phyloP scores from a whole-genome alignment of 208 protist species.

The Wallacemonas collosoma region DNA sequence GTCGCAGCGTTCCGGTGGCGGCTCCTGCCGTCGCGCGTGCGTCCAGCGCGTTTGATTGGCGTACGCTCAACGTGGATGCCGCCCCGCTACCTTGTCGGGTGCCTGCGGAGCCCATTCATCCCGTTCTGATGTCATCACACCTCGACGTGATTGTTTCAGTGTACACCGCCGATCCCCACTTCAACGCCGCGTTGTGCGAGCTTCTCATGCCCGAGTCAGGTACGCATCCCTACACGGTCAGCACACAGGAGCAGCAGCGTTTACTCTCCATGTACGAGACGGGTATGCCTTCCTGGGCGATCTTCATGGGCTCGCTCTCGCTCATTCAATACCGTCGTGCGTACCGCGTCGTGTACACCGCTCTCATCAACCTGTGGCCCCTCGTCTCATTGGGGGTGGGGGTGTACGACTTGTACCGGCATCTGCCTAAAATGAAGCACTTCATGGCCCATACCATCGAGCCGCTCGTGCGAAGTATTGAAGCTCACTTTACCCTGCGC shows the following conservation, averaged over 20 bases:
- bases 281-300: constrained; percentile 77
- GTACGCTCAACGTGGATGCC: constrained; percentile 13
- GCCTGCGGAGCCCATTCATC: constrained; percentile 6
- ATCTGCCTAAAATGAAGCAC: constrained; percentile 70
- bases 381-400: constrained; percentile 75
- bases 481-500: constrained; percentile 66
- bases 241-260: constrained; percentile 52
- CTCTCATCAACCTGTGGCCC: constrained; percentile 68
- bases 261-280: constrained; percentile 75
- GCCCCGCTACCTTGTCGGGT: background rate
- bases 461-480: constrained; percentile 62
- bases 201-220: constrained; percentile 66
- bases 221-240: constrained; percentile 64
- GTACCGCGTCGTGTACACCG: constrained; percentile 61
- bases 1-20: too few relatives aligned
- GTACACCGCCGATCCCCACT: constrained; percentile 76
- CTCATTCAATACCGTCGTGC: constrained; percentile 66
- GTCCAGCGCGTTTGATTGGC: background rate
- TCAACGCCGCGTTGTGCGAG: constrained; percentile 71
- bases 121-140: constrained; percentile 44
- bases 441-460: constrained; percentile 63
- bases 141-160: constrained; percentile 67
- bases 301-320: constrained; percentile 59
- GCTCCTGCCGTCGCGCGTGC: background rate
- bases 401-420: constrained; percentile 84